A percentile compares a stretch with the other conserved stretches of the same genome.
Evolutionary conservation across 192 early-diverging fungal genomes (phyloP).

Genomic region (Radiomyces spectabilis): DNA sequence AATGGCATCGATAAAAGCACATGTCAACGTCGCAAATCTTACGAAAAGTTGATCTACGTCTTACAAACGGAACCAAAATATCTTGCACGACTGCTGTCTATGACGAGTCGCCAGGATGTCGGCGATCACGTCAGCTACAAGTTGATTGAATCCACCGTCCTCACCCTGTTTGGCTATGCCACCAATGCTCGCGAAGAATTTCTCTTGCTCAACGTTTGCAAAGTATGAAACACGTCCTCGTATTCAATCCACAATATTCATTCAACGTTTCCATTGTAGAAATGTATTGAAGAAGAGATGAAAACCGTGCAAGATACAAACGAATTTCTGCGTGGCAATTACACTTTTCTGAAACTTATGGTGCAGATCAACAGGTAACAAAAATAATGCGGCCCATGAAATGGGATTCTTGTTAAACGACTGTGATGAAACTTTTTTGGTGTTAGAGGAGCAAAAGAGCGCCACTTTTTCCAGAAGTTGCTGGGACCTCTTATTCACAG

Average conservation of each 20-base stretch:
- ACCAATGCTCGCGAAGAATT: slow-evolving; percentile 97
- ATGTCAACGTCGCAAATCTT: slow-evolving; percentile 64
- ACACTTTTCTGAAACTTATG: slow-evolving; percentile 94
- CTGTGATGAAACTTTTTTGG: neutral
- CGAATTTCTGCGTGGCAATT: slow-evolving; percentile 93
- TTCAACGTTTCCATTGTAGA: slow-evolving; percentile 20
- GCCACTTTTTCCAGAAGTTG: slow-evolving; percentile 80
- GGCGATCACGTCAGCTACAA: slow-evolving; percentile 57
- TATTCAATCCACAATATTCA: neutral
- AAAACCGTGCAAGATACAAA: slow-evolving; percentile 71
- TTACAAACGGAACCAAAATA: slow-evolving; percentile 95
- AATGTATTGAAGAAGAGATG: slow-evolving; percentile 84
- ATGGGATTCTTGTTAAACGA: no score
- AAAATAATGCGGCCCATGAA: neutral
- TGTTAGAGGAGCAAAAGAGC: slow-evolving; percentile 84
- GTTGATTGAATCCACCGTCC: slow-evolving; percentile 82
- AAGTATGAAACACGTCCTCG: slow-evolving; percentile 41
- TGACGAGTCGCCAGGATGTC: slow-evolving; percentile 73
- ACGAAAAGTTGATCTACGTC: slow-evolving; percentile 93
- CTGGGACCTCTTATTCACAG: slow-evolving; percentile 75
- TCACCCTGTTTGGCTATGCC: slow-evolving; percentile 95
- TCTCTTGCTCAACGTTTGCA: slow-evolving; percentile 88
- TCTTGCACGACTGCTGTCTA: slow-evolving; percentile 79
- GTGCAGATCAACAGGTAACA: slow-evolving; percentile 83
- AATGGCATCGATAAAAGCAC: slow-evolving; percentile 84